Percentiles rank a stretch among this genome's conserved stretches.
phyloP scores from a whole-genome alignment of 768 basidiomycete genomes.

The Boletus bicolor region DNA sequence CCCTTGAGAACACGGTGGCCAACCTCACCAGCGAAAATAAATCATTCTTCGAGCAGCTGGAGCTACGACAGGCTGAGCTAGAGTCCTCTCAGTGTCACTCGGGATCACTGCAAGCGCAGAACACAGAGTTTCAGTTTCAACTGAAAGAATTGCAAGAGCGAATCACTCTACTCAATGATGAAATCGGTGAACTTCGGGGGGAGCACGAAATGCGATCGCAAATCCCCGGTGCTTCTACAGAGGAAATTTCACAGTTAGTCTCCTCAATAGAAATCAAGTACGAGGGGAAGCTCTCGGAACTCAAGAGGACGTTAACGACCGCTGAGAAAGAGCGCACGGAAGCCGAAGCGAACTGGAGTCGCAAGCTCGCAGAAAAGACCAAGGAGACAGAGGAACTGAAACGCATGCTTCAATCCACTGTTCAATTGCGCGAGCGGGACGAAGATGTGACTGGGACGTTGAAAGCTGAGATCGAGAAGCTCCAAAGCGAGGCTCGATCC shows the following conservation, averaged over 20 bases:
- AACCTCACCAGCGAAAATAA: conserved; percentile 73
- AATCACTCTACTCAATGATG: conserved; percentile 65
- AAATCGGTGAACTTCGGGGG: conserved; percentile 59
- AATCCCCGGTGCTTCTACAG: conserved; percentile 45
- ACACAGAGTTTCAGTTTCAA: conserved; percentile 84
- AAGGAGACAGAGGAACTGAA: conserved; percentile 76
- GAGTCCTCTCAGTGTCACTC: conserved; percentile 79
- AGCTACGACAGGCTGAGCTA: conserved; percentile 84
- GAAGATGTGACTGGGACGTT: conserved; percentile 49
- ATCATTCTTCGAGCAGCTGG: conserved; percentile 79
- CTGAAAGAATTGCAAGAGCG: conserved; percentile 78
- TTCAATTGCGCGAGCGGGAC: conserved; percentile 58
- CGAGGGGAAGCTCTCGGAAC: conserved; percentile 70
- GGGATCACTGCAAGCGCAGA: conserved; percentile 72
- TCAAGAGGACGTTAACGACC: conserved; percentile 57
- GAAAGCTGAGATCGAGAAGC: conserved; percentile 51
- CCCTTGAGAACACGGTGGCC: conserved; percentile 69
- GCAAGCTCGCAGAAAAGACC: conserved; percentile 73
- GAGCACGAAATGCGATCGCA: conserved; percentile 48
- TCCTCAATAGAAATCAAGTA: conserved; percentile 73
- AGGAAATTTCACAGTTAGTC: conserved; percentile 70
- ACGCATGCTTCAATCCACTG: conserved; percentile 50
- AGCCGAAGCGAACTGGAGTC: conserved; percentile 85
- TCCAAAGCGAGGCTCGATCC: conserved; percentile 45
- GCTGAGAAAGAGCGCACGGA: conserved; percentile 85